Percentiles rank a stretch among this genome's conserved stretches.
These are phyloP conservation scores for Fusarium cyanostomum DNA, from an alignment of 2,329 filamentous ascomycete species.

Conservation along the genomic window DNA sequence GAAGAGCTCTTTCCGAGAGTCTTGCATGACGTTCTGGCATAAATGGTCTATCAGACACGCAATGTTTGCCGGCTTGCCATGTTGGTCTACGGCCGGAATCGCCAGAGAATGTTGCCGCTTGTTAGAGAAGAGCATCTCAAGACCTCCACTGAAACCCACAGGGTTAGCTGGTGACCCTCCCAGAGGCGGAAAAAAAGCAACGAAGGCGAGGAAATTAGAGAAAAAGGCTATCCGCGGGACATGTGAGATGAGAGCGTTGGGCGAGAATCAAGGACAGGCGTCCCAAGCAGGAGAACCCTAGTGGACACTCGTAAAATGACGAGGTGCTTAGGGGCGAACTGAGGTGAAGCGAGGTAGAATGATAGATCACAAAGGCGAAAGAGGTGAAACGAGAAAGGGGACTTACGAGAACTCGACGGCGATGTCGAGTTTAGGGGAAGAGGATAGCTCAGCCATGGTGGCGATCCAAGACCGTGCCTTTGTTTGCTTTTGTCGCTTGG, in stretches of 20 bases:
- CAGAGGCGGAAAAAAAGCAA: slow-evolving; percentile 10
- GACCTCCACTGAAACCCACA: slow-evolving; percentile 72
- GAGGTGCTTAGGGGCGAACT: slow-evolving; percentile 4
- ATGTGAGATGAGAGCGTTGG: slow-evolving; percentile 14
- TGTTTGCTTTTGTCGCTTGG: slow-evolving; percentile 30
- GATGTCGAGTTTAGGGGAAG: slow-evolving; percentile 59
- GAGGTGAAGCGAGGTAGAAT: slow-evolving; percentile 24
- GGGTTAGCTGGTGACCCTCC: slow-evolving; percentile 28
- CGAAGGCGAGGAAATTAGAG: slow-evolving; percentile 10
- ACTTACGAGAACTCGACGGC: slow-evolving; percentile 75
- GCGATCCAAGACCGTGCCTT: neutral
- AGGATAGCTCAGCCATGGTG: slow-evolving; percentile 31
- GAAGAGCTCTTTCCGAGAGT: slow-evolving; percentile 87
- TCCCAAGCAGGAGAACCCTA: slow-evolving; percentile 7
- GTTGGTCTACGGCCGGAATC: slow-evolving; percentile 70
- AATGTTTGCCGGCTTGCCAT: slow-evolving; percentile 72
- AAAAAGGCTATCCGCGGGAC: neutral
- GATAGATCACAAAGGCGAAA: slow-evolving; percentile 39
- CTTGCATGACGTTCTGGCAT: slow-evolving; percentile 84
- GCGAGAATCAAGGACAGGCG: slow-evolving; percentile 31
- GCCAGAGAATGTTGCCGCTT: slow-evolving; percentile 76
- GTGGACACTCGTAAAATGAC: slow-evolving; percentile 22
- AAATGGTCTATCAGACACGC: slow-evolving; percentile 81
- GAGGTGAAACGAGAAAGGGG: slow-evolving; percentile 12
- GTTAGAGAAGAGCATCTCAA: slow-evolving; percentile 94